Percentiles rank a stretch among this genome's conserved stretches.
phyloP scores from a whole-genome alignment of 2,329 filamentous ascomycete genomes.

The Paramyrothecium roridum region DNA sequence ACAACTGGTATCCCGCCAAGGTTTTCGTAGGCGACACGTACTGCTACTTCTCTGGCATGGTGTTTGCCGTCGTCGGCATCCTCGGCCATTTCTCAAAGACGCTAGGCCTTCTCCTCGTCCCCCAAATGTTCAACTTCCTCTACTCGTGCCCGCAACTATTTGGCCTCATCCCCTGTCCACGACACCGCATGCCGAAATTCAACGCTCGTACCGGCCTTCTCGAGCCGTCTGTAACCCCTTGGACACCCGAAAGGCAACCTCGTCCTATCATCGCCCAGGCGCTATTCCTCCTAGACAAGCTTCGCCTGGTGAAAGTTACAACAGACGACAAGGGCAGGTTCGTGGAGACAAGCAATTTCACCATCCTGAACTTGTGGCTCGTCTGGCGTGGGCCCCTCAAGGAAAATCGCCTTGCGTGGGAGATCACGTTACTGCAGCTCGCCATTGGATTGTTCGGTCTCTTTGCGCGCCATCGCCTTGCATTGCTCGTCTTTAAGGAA shows the following conservation, averaged over 20 bases:
- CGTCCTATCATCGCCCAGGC: constrained; percentile 56
- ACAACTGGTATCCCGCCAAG: constrained; percentile 94
- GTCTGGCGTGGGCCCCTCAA: constrained; percentile 91
- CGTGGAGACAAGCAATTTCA: constrained; percentile 82
- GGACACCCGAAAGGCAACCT: constrained; percentile 66
- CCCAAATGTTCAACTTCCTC: constrained; percentile 94
- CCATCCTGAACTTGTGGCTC: constrained; percentile 92
- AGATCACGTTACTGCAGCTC: constrained; percentile 77
- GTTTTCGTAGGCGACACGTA: constrained; percentile 99
- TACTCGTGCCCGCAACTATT: constrained; percentile 94
- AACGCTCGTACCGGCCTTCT: constrained; percentile 80
- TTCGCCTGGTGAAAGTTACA: constrained; percentile 67
- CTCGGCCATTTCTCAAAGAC: constrained; percentile 98
- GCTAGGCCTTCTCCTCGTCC: constrained; percentile 81
- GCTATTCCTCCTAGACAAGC: constrained; percentile 64
- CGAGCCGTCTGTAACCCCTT: constrained; percentile 81
- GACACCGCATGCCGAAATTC: constrained; percentile 87
- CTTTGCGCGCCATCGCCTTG: constrained; percentile 81
- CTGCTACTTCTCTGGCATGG: constrained; percentile 99
- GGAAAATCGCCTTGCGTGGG: constrained; percentile 78
- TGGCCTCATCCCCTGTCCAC: constrained; percentile 83
- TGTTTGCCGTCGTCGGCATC: constrained; percentile 95
- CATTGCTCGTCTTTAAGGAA: constrained; percentile 82
- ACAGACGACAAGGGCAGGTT: constrained; percentile 68
- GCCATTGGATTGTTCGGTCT: constrained; percentile 76